A percentile compares a stretch with the other conserved stretches of the same genome.
phyloP scores from a whole-genome alignment of 2,329 filamentous ascomycete species.

The Aspergillus flavus region DNA sequence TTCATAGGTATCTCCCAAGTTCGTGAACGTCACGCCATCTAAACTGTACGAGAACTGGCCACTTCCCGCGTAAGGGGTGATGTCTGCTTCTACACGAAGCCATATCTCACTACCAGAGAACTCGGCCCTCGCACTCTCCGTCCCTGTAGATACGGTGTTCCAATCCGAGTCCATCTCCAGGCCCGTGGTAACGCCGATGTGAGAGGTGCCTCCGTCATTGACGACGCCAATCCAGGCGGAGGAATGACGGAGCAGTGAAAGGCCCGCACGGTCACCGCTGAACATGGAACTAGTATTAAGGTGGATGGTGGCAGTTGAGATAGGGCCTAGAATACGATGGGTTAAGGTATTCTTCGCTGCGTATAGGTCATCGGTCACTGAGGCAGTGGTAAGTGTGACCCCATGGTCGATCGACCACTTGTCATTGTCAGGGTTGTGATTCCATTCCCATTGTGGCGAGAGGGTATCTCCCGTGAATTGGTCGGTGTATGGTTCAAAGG shows the following conservation, averaged over 20 bases:
- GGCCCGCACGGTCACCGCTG: constrained; percentile 56
- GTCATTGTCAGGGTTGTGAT: constrained; percentile 60
- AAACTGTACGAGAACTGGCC: constrained; percentile 47
- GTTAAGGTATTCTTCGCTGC: constrained; percentile 47
- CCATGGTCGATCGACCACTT: constrained; percentile 51
- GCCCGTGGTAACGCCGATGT: constrained; percentile 40
- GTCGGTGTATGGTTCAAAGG: constrained; percentile 49
- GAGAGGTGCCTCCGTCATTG: constrained; percentile 36
- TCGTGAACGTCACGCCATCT: constrained; percentile 44
- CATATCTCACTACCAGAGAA: constrained; percentile 12
- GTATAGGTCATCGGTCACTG: constrained; percentile 55
- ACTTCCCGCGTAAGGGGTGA: no score
- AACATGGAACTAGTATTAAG: constrained; percentile 52
- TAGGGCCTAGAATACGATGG: constrained; percentile 40
- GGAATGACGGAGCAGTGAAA: constrained; percentile 56
- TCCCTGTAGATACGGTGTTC: no score
- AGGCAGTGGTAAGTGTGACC: constrained; percentile 53
- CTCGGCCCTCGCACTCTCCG: constrained; percentile 21
- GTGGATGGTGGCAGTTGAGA: constrained; percentile 51
- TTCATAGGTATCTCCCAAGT: constrained; percentile 36
- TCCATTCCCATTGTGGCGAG: constrained; percentile 60
- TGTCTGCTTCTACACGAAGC: neutral
- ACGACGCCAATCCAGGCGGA: constrained; percentile 56
- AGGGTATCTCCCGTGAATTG: constrained; percentile 49
- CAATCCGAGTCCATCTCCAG: constrained; percentile 34